These are phyloP conservation scores for Trichoderma atrobrunneum DNA, from an alignment of 2,329 filamentous ascomycete species.

Conservation along the genomic window DNA sequence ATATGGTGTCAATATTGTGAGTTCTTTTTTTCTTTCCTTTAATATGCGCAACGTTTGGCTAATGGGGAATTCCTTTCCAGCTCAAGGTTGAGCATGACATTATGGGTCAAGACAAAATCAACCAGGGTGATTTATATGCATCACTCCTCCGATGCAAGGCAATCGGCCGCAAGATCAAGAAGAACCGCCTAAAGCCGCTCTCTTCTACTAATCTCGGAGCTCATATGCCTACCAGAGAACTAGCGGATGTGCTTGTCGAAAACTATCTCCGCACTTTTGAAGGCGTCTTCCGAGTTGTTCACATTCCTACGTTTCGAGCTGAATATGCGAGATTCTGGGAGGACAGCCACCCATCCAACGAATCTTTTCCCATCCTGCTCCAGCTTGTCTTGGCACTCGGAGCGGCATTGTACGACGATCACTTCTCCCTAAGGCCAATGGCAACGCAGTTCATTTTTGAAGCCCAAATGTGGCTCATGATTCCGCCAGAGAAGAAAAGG, in stretches of 20 bases:
- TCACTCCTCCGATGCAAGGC: constrained; percentile 41
- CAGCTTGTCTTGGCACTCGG: constrained; percentile 55
- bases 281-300: constrained; percentile 54
- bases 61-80: constrained; percentile 21
- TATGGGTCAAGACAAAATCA: constrained; percentile 28
- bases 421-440: constrained; percentile 40
- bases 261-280: constrained; percentile 56
- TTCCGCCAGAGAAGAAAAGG: constrained; percentile 47
- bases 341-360: constrained; percentile 38
- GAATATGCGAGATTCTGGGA: constrained; percentile 54
- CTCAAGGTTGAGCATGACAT: constrained; percentile 31
- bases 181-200: constrained; percentile 36
- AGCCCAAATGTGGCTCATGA: constrained; percentile 49
- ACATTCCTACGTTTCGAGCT: constrained; percentile 54
- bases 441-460: constrained; percentile 53
- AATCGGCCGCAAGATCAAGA: constrained; percentile 42
- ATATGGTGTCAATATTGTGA: constrained; percentile 42
- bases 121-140: constrained; percentile 32
- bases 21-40: constrained; percentile 18
- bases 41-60: background rate
- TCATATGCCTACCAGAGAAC: constrained; percentile 36
- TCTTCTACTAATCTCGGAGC: constrained; percentile 38
- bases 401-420: constrained; percentile 45
- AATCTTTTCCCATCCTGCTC: constrained; percentile 50
- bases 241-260: constrained; percentile 51